Evolutionary conservation across 176 grass and related monocot genomes (phyloP).

Genomic region (Hyparrhenia diplandra): DNA sequence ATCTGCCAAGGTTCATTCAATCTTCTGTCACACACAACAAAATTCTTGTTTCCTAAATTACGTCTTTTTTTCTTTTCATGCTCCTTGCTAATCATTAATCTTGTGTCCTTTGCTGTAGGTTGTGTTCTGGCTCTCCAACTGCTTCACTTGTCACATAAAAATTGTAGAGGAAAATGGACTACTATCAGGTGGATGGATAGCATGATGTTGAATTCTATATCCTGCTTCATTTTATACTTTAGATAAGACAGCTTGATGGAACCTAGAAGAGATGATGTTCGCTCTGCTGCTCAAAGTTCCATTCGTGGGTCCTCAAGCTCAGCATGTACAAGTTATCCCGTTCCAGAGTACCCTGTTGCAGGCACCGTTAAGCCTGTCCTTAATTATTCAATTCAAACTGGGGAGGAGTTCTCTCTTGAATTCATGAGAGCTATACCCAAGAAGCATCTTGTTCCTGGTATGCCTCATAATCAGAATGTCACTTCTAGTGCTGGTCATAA

Average conservation of each 20-base stretch:
- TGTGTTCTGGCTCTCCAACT: background rate
- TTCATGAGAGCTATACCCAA: constrained; percentile 84
- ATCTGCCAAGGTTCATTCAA: background rate
- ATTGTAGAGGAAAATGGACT: background rate
- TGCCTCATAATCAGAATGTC: constrained; percentile 46
- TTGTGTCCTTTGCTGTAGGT: constrained; percentile 24
- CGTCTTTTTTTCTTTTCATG: background rate
- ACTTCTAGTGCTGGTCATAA: constrained; percentile 30
- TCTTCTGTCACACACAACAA: background rate
- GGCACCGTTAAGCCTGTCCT: constrained; percentile 58
- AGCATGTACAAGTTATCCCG: constrained; percentile 23
- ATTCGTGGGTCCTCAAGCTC: constrained; percentile 37
- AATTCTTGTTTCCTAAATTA: constrained; percentile 1
- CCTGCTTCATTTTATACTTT: background rate
- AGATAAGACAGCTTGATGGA: constrained; percentile 38
- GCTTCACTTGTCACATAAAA: background rate
- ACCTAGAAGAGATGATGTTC: constrained; percentile 38
- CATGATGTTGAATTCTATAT: background rate
- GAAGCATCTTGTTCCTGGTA: constrained; percentile 48
- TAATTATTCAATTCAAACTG: constrained; percentile 97
- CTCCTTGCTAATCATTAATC: background rate
- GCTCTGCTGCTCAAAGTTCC: constrained; percentile 28
- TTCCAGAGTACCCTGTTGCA: constrained; percentile 35
- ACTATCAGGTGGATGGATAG: background rate
- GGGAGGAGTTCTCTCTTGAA: constrained; percentile 92